These are phyloP conservation scores for Rhodotorula sp. DNA, from an alignment of 1,284 basidiomycete species.

Conservation along the genomic window DNA sequence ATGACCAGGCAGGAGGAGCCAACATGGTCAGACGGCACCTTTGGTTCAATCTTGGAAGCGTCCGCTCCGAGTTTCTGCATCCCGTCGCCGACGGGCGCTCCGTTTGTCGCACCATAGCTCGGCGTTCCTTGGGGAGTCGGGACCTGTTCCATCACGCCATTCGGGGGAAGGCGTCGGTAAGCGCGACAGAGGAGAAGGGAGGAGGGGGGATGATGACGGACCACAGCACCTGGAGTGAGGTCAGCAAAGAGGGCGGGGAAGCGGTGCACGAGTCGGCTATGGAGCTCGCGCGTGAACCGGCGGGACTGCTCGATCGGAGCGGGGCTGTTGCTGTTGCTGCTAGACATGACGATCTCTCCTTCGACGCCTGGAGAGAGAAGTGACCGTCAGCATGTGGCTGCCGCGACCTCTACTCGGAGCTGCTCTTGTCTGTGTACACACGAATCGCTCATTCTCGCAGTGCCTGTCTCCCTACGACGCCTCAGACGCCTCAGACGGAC, in stretches of 20 bases:
- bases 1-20: neutral
- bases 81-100: slow-evolving; percentile 18
- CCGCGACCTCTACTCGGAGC: too few species aligned
- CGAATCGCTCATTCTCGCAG: too few species aligned
- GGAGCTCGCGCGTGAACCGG: slow-evolving; percentile 21
- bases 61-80: slow-evolving; percentile 33
- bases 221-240: slow-evolving; percentile 5
- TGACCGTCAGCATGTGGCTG: too few species aligned
- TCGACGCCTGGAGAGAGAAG: too few species aligned
- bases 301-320: slow-evolving; percentile 10
- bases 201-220: neutral
- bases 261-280: slow-evolving; percentile 24
- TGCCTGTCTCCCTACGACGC: too few species aligned
- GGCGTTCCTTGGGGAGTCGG: neutral
- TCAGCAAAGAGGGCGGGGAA: slow-evolving; percentile 29
- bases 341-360: too few species aligned
- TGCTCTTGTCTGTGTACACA: too few species aligned
- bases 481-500: too few species aligned
- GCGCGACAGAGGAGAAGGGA: neutral
- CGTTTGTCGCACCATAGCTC: slow-evolving; percentile 26
- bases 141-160: neutral
- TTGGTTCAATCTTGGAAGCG: slow-evolving; percentile 39
- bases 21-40: slow-evolving; percentile 17
- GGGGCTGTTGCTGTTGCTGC: neutral
- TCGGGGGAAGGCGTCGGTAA: too few species aligned